These are phyloP conservation scores for Bacterosira constricta DNA, from an alignment of 108 stramenopile genomes.

Conservation along the genomic window DNA sequence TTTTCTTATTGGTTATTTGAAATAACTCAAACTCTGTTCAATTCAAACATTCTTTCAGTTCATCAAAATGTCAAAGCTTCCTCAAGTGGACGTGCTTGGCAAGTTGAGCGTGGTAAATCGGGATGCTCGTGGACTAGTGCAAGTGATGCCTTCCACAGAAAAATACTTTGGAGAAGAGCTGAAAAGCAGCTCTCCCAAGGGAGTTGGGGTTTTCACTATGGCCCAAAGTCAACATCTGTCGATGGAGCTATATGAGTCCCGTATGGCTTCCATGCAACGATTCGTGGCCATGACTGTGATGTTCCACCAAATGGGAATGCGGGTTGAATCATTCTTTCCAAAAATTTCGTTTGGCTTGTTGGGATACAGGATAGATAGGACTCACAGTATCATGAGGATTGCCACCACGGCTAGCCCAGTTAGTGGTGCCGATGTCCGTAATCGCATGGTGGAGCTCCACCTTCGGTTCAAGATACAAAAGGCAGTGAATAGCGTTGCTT, in stretches of 20 bases:
- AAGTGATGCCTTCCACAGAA: constrained; percentile 57
- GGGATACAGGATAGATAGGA: constrained; percentile 67
- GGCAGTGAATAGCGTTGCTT: background rate
- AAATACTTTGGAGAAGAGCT: constrained; percentile 72
- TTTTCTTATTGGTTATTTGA: background rate
- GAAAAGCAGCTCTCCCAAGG: constrained; percentile 19
- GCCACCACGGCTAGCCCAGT: constrained; percentile 77
- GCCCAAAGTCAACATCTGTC: constrained; percentile 55
- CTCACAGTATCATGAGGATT: constrained; percentile 70
- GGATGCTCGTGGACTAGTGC: constrained; percentile 61
- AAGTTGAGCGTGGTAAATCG: constrained; percentile 55
- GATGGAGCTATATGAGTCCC: constrained; percentile 75
- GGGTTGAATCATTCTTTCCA: constrained; percentile 65
- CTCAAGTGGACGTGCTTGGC: constrained; percentile 26
- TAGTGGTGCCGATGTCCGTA: constrained; percentile 56
- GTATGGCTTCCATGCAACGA: constrained; percentile 77
- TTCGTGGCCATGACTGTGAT: constrained; percentile 84
- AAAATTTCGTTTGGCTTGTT: constrained; percentile 63
- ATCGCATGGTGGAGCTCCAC: background rate
- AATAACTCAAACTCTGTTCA: no score
- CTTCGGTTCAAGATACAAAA: background rate
- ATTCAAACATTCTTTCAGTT: constrained; percentile 18
- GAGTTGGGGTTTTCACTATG: constrained; percentile 53
- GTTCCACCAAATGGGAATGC: constrained; percentile 81
- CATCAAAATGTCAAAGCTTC: constrained; percentile 25